These are phyloP conservation scores for Aschersonia sp. DNA, from an alignment of 2,329 filamentous ascomycete genomes.

Conservation along the genomic window DNA sequence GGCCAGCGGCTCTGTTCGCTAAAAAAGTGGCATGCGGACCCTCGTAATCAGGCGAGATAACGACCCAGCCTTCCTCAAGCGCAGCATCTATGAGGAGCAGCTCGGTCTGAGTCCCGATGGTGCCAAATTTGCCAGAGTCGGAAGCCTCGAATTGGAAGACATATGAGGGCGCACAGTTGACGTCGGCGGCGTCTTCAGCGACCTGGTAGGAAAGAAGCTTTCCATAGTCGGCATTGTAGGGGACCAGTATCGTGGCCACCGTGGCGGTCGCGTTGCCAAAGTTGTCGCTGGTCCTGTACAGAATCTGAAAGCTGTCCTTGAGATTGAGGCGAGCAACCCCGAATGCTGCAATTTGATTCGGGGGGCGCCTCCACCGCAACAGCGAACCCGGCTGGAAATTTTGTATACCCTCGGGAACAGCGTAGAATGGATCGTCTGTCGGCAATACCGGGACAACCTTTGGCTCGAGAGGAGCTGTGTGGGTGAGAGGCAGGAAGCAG, in stretches of 20 bases:
- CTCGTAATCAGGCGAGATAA: conserved; percentile 33
- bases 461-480: not conserved
- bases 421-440: conserved; percentile 7
- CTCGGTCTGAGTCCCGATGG: conserved; percentile 11
- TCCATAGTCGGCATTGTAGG: conserved; percentile 12
- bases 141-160: conserved; percentile 7
- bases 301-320: conserved; percentile 14
- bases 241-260: conserved; percentile 23
- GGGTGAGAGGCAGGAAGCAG: not conserved
- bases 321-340: conserved; percentile 7
- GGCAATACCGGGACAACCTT: conserved; percentile 1
- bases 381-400: conserved; percentile 4
- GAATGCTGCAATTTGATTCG: conserved; percentile 4
- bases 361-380: conserved; percentile 4
- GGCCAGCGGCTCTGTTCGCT: conserved; percentile 22
- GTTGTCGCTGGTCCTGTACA: conserved; percentile 24
- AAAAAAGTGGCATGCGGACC: conserved; percentile 26
- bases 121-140: conserved; percentile 19
- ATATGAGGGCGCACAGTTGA: conserved; percentile 17
- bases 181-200: conserved; percentile 21
- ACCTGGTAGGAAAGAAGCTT: conserved; percentile 26
- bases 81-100: conserved; percentile 9
- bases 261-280: conserved; percentile 18
- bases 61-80: conserved; percentile 30
- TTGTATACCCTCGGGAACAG: conserved; percentile 4